Evolutionary conservation across 768 basidiomycete genomes (phyloP).

Genomic region (Kwoniella dendrophila): DNA sequence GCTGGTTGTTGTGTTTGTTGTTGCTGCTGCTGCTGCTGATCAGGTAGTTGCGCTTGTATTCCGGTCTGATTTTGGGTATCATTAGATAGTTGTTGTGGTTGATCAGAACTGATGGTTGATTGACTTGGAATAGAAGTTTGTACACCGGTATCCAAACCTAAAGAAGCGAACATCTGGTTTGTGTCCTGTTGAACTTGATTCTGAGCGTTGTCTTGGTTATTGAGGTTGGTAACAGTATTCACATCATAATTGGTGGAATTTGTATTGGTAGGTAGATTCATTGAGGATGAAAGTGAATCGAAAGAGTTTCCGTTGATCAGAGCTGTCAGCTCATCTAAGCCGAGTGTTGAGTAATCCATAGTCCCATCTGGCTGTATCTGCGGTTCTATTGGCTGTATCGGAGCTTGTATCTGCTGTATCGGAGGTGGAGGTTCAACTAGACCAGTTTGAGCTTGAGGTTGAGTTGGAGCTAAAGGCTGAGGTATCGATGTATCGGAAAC

Average conservation of each 20-base stretch:
- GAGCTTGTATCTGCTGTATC: neutral
- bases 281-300: neutral
- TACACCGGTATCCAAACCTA: neutral
- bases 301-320: conserved; percentile 20
- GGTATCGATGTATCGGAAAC: neutral
- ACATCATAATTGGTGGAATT: neutral
- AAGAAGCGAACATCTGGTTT: conserved; percentile 3
- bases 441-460: conserved; percentile 1
- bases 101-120: neutral
- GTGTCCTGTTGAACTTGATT: neutral
- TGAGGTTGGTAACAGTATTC: neutral
- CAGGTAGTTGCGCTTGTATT: neutral
- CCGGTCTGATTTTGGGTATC: neutral
- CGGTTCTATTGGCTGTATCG: neutral
- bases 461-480: neutral
- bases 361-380: neutral
- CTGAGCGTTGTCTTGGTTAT: neutral
- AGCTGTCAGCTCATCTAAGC: conserved; percentile 17
- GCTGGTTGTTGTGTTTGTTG: conserved; percentile 1
- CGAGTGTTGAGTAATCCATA: conserved; percentile 17
- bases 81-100: conserved; percentile 5
- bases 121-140: neutral
- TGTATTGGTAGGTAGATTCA: neutral
- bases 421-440: conserved; percentile 6
- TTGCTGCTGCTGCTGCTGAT: conserved; percentile 1